Conservation (phyloP, 768 basidiomycete species). For the Macrolepiota fuliginosa region DNA sequence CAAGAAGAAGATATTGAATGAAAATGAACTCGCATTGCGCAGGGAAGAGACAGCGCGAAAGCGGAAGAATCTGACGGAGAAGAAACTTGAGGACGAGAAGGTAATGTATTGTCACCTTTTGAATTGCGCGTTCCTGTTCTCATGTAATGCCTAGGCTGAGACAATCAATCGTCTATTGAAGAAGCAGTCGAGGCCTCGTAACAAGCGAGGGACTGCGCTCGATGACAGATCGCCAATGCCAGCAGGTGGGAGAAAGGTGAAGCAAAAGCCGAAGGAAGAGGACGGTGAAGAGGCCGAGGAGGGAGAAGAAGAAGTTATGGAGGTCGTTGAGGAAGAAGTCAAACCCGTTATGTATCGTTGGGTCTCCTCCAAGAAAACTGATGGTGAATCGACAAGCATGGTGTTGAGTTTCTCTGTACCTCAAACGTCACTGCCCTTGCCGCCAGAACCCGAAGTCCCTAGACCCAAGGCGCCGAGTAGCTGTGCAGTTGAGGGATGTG, state of each 20-base stretch:
- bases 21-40: constrained; percentile 68
- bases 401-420: constrained; percentile 15
- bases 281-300: constrained; percentile 34
- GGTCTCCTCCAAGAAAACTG: constrained; percentile 52
- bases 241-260: constrained; percentile 31
- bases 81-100: constrained; percentile 86
- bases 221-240: constrained; percentile 41
- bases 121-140: not conserved
- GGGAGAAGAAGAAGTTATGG: constrained; percentile 31
- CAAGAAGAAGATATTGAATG: constrained; percentile 69
- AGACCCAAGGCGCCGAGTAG: constrained; percentile 20
- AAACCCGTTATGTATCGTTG: constrained; percentile 68
- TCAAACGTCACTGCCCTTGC: constrained; percentile 5
- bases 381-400: constrained; percentile 11
- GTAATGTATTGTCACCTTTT: constrained; percentile 29
- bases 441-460: constrained; percentile 14
- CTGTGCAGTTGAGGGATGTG: constrained; percentile 63
- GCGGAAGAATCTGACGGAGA: constrained; percentile 76
- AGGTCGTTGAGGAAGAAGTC: constrained; percentile 24
- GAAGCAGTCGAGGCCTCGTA: constrained; percentile 72
- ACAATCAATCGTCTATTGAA: constrained; percentile 88
- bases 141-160: constrained; percentile 51
- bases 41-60: constrained; percentile 83
- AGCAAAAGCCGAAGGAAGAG: constrained; percentile 36
- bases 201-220: constrained; percentile 53